Percentiles rank a stretch among this genome's conserved stretches.
phyloP scores from a whole-genome alignment of 768 basidiomycete species.

The Filobasidium floriforme region DNA sequence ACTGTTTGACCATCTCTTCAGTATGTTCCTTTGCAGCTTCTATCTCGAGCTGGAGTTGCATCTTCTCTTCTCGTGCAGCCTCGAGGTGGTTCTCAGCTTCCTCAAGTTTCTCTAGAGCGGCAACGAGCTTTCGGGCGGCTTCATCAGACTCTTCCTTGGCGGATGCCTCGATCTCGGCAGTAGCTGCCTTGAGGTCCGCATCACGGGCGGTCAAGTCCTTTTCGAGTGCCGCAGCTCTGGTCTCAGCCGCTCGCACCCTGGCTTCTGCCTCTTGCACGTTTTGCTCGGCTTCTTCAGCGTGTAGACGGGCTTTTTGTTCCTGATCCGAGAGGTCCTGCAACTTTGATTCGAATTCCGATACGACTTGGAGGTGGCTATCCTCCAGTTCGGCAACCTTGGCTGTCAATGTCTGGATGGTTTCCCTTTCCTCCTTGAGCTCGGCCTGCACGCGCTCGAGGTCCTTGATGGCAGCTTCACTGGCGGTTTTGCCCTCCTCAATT shows the following conservation, averaged over 20 bases:
- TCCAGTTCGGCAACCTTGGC: background rate
- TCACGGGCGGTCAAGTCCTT: background rate
- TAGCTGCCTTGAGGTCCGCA: background rate
- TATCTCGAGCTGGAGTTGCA: background rate
- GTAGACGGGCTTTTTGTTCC: background rate
- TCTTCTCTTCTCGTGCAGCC: background rate
- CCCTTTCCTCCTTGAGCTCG: background rate
- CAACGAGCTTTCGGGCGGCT: background rate
- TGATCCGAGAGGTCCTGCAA: background rate
- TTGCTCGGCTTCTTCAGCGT: background rate
- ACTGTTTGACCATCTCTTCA: background rate
- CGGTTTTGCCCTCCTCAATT: background rate
- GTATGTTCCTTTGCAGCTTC: background rate
- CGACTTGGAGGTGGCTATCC: background rate
- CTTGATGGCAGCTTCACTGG: background rate
- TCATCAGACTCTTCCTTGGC: background rate
- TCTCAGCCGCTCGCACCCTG: background rate
- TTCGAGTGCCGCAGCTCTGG: background rate
- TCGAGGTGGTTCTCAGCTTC: background rate
- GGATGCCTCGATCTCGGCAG: background rate
- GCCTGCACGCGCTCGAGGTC: background rate
- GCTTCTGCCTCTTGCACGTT: background rate
- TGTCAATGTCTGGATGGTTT: background rate
- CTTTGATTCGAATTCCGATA: background rate
- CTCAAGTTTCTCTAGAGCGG: background rate